These are phyloP conservation scores for Colletotrichum agaves DNA, from an alignment of 2,329 filamentous ascomycete species.

Conservation along the genomic window DNA sequence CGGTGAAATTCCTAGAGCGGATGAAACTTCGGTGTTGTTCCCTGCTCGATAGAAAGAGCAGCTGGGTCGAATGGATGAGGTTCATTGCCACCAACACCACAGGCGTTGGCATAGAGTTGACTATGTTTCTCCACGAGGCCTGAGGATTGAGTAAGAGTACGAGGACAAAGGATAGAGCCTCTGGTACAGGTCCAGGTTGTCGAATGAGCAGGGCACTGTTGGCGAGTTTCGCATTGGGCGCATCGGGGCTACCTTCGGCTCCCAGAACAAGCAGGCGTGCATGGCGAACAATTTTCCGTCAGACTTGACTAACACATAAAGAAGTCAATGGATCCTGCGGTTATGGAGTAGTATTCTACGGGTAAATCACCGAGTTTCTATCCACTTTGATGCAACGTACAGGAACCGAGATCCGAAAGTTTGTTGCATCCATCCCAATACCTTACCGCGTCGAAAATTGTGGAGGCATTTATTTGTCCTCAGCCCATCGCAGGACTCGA, in stretches of 20 bases:
- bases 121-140: slow-evolving; percentile 3
- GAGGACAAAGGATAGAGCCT: not conserved
- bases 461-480: not conserved
- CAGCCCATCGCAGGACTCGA: not conserved
- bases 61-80: too few species aligned
- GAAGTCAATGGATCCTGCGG: not conserved
- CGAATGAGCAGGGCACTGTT: not conserved
- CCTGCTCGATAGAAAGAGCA: not conserved
- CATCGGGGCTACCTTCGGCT: not conserved
- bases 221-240: slow-evolving; percentile 9
- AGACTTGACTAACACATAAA: not conserved
- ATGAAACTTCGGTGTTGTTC: not conserved
- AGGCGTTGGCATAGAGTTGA: not conserved
- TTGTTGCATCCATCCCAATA: not conserved
- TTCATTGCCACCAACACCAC: not conserved
- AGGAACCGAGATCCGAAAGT: slow-evolving; percentile 8
- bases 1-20: not conserved
- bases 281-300: not conserved
- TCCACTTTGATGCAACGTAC: not conserved
- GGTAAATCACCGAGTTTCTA: not conserved
- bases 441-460: not conserved
- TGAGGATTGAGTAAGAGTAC: not conserved
- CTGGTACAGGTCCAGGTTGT: slow-evolving; percentile 13
- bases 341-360: not conserved
- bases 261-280: not conserved